phyloP scores from a whole-genome alignment of 352 stramenopile genomes.

The Phytophthora rubi region DNA sequence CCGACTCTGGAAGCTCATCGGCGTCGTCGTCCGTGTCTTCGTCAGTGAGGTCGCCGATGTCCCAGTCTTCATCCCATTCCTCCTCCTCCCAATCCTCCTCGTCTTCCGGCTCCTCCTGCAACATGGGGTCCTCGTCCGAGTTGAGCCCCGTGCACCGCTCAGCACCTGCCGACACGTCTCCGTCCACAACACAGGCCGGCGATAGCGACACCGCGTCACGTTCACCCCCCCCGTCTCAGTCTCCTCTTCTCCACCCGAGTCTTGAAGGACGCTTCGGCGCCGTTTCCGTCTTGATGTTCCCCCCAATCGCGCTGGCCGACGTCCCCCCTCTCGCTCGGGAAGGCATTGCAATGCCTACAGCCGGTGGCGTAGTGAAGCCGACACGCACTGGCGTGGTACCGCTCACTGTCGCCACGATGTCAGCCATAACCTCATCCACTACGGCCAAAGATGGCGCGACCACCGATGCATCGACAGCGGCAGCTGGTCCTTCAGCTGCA shows the following conservation, averaged over 20 bases:
- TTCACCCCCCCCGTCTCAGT: neutral
- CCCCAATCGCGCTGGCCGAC: too few species aligned
- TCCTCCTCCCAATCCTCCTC: neutral
- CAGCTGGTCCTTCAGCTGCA: too few species aligned
- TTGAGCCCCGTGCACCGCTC: neutral
- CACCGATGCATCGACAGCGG: too few species aligned
- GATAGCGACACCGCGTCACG: too few species aligned
- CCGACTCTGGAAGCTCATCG: slow-evolving; percentile 2
- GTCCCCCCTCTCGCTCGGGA: too few species aligned
- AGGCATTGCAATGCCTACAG: too few species aligned
- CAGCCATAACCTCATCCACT: too few species aligned
- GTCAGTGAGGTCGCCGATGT: slow-evolving; percentile 5
- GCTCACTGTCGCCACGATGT: too few species aligned
- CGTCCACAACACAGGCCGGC: slow-evolving; percentile 1
- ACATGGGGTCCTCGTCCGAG: too few species aligned
- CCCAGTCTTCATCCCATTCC: slow-evolving; percentile 6
- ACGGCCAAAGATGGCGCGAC: too few species aligned
- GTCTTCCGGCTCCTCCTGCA: neutral
- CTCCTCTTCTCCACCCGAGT: neutral
- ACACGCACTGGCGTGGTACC: too few species aligned
- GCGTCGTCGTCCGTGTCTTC: neutral
- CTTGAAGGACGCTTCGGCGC: neutral
- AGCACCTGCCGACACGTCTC: neutral
- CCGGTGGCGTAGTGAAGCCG: too few species aligned
- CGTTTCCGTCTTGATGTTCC: neutral